Evolutionary conservation across 257 asterid genomes (phyloP), one percentile per base, ranked within the genome.

Genomic region (Nicotiana undulata): DNA sequence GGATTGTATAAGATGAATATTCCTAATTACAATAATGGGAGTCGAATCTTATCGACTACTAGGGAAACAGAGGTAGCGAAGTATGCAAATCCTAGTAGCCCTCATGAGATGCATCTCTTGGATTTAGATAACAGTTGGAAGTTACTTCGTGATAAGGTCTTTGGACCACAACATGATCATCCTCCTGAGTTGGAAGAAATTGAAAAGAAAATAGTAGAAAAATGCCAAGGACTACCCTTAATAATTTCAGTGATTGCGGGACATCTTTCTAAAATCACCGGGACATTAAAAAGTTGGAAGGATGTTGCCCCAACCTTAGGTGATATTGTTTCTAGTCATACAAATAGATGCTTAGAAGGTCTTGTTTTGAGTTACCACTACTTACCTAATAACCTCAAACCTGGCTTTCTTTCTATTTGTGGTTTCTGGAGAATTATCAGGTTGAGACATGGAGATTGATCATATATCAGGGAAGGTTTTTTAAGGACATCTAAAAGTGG

Each of bases 11-110:
- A 17, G 32, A 22, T 2, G 8, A 10, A 72, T 12, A 29, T 63
- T 83, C 81, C 74, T 3, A 3, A 60, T 6, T 61, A 29, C 34
- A 12, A 8, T 5, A 24, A 74, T 49, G 68, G 64, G 37, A 74
- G 83, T 20, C 29, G 86, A 32, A 74, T 83, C 49, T 29, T 83
- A 51, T 17, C 80, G 59, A 83, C 81, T 10, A 83, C 74, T 10
- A 15, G 75, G 11, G 12, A 26, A 22, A 4, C 16, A 9, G 52
- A 22, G 0, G 9, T 44, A 15, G 32, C 15, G 13, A 37, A 49
- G 3, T 15, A 76, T 40, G 26, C 18, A 34, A 6, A 61, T 58
- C 4, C 16, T 20, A 6, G 53, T 16, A 6, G 11, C 4, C 53
- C 40, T 46, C 76, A 78, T 12, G 0, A 26, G 11, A 70, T 83